These are phyloP conservation scores for Aristolochia fimbriata DNA, from an alignment of 164 flowering plant genomes.

Conservation along the genomic window DNA sequence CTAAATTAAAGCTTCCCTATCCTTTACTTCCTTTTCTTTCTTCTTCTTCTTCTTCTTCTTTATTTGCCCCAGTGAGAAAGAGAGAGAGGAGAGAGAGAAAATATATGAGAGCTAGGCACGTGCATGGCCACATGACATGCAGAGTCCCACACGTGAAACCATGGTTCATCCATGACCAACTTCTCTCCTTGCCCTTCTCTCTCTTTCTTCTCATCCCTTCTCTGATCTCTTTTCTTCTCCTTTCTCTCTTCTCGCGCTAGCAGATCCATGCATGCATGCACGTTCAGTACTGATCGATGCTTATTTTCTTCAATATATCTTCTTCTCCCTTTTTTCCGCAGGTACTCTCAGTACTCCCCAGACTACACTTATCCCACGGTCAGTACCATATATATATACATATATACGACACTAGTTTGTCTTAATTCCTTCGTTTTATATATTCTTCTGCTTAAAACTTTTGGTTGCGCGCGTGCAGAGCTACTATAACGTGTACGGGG, in stretches of 20 bases:
- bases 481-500: constrained; percentile 68
- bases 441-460: too few species aligned
- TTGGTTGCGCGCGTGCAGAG: too few species aligned
- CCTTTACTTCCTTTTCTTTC: neutral
- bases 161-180: neutral
- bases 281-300: too few species aligned
- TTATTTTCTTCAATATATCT: too few species aligned
- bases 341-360: constrained; percentile 67
- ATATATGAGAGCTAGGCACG: constrained; percentile 1
- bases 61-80: too few species aligned
- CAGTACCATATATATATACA: constrained; percentile 10
- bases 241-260: neutral
- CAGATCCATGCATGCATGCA: neutral
- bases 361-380: constrained; percentile 79
- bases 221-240: neutral
- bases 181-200: too few species aligned
- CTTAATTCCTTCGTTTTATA: too few species aligned
- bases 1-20: constrained; percentile 2
- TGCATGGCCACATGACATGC: constrained; percentile 1
- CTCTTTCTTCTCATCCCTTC: too few species aligned
- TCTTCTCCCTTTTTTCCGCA: constrained; percentile 16
- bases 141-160: neutral
- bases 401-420: too few species aligned
- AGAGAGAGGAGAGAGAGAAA: too few species aligned
- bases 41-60: too few species aligned